Percentiles rank a stretch among this genome's conserved stretches.
These are phyloP conservation scores for Termitomyces sp. DNA, from an alignment of 1,284 basidiomycete genomes.

Conservation along the genomic window DNA sequence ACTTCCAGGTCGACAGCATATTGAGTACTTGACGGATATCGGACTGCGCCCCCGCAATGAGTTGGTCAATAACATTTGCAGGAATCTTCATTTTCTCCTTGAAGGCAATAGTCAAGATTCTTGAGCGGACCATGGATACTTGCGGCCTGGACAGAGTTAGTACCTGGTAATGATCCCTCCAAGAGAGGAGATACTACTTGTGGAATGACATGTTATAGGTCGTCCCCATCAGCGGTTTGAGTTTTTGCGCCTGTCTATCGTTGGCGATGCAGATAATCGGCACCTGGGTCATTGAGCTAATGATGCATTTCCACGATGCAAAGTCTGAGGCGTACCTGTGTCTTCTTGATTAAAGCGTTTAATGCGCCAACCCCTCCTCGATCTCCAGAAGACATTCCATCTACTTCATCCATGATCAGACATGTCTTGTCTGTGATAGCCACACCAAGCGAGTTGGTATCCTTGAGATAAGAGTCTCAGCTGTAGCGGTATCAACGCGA, in stretches of 20 bases:
- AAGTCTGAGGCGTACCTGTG: conserved; percentile 53
- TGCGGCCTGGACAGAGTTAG: conserved; percentile 56
- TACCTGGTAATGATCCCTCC: not conserved
- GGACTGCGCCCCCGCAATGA: conserved; percentile 84
- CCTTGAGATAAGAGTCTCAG: conserved; percentile 30
- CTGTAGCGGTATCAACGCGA: not conserved
- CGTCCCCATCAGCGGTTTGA: conserved; percentile 79
- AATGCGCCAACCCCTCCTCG: conserved; percentile 93
- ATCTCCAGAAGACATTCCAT: conserved; percentile 98
- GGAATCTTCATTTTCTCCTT: conserved; percentile 95
- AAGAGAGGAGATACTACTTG: conserved; percentile 44
- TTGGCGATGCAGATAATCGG: conserved; percentile 99
- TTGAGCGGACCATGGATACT: conserved; percentile 70
- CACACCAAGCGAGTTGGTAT: conserved; percentile 65
- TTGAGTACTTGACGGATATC: conserved; percentile 97
- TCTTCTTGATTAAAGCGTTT: conserved; percentile 90
- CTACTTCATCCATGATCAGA: conserved; percentile 99
- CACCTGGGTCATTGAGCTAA: conserved; percentile 49
- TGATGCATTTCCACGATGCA: not conserved
- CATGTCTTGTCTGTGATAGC: conserved; percentile 77
- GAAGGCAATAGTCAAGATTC: conserved; percentile 84
- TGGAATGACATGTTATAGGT: conserved; percentile 77
- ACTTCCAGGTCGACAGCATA: conserved; percentile 96
- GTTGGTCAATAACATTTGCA: conserved; percentile 87
- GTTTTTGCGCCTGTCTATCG: conserved; percentile 80